Conservation (phyloP, 164 flowering plant genomes). For the Litsea cubeba region DNA sequence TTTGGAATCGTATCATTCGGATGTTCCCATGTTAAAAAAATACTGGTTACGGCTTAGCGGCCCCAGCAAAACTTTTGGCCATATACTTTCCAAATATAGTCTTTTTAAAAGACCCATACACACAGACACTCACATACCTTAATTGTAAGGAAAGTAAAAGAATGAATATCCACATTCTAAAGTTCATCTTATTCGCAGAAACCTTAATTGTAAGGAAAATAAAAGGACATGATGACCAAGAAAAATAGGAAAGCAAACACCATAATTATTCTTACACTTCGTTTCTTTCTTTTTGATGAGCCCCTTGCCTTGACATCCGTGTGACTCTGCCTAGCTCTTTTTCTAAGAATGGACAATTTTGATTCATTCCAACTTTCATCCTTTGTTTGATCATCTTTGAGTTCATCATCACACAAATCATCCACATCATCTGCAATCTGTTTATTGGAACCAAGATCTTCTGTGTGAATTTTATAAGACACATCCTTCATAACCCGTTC, state of each 20-base stretch:
- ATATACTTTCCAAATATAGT: too few species aligned
- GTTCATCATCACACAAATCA: conserved; percentile 32
- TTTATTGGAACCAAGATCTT: conserved; percentile 5
- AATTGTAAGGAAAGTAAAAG: too few species aligned
- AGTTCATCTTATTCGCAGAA: too few species aligned
- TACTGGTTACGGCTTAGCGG: too few species aligned
- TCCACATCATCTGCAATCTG: conserved; percentile 25
- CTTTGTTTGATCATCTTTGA: conserved; percentile 24
- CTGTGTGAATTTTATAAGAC: conserved; percentile 6
- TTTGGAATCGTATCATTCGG: too few species aligned
- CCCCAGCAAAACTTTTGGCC: too few species aligned
- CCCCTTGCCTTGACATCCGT: conserved; percentile 33
- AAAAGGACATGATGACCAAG: neutral
- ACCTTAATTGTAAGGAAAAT: too few species aligned
- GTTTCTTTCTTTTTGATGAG: conserved; percentile 55
- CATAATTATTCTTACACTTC: conserved; percentile 40
- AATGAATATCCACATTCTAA: too few species aligned
- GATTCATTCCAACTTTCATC: neutral
- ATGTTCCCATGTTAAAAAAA: too few species aligned
- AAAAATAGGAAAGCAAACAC: too few species aligned
- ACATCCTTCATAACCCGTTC: conserved; percentile 14
- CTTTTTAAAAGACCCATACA: too few species aligned
- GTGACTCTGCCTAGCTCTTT: conserved; percentile 31
- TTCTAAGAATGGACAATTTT: conserved; percentile 28
- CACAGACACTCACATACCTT: too few species aligned